Conservation (phyloP, 2,329 filamentous ascomycete species). For the Fusarium graminum region DNA sequence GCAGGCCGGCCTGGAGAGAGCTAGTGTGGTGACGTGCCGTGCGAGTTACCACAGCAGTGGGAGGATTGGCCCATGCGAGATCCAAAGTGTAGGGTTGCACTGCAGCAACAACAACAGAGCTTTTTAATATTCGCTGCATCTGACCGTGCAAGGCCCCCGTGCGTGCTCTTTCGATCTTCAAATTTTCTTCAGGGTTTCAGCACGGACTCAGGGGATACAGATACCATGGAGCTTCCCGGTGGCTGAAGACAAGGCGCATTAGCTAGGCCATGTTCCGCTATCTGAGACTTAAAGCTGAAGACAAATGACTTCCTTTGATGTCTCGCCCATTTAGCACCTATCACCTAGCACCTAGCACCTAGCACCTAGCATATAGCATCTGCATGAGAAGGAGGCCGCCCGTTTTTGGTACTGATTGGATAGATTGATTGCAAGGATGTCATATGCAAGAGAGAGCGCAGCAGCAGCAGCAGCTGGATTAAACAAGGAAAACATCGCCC, state of each 20-base stretch:
- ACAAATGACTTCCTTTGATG: conserved; percentile 2
- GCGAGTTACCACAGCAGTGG: conserved; percentile 16
- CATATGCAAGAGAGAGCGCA: conserved; percentile 3
- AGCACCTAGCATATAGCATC: not conserved
- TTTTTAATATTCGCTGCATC: conserved; percentile 8
- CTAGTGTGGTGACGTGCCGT: conserved; percentile 19
- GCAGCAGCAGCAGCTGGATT: conserved; percentile 15
- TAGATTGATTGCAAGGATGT: not conserved
- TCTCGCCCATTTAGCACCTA: conserved; percentile 8
- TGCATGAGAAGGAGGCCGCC: conserved; percentile 15
- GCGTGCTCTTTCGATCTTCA: conserved; percentile 4
- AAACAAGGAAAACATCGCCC: conserved; percentile 8
- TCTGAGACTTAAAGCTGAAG: conserved; percentile 20
- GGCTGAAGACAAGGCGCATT: conserved; percentile 25
- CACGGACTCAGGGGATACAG: not conserved
- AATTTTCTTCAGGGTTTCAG: not conserved
- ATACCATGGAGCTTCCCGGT: conserved; percentile 13
- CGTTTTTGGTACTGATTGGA: conserved; percentile 9
- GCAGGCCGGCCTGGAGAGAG: conserved; percentile 16
- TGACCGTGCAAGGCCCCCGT: conserved; percentile 9
- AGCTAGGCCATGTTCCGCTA: conserved; percentile 7
- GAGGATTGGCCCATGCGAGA: conserved; percentile 6
- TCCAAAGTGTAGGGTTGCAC: conserved; percentile 31
- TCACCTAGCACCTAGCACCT: no score
- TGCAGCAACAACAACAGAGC: conserved; percentile 14